phyloP scores from a whole-genome alignment of 75 land plant species.

The Pseudotsuga menziesii region DNA sequence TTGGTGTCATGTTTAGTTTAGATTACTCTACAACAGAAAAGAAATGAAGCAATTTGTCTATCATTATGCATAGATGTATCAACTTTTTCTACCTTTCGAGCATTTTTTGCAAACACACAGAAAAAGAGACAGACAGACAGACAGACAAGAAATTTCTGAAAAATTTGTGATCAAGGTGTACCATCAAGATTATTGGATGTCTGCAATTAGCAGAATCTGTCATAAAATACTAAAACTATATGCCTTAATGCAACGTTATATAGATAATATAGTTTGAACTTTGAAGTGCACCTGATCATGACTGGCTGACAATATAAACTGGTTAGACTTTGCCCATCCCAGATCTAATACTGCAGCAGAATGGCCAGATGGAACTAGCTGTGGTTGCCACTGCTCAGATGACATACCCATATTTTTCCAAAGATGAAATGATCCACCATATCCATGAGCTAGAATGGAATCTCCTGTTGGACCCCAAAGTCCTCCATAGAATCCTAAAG shows the following conservation, averaged over 20 bases:
- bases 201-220: neutral
- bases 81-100: no score
- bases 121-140: no score
- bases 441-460: constrained; percentile 92
- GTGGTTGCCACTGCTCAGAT: constrained; percentile 80
- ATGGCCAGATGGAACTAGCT: constrained; percentile 93
- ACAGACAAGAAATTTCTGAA: no score
- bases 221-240: neutral
- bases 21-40: no score
- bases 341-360: constrained; percentile 76
- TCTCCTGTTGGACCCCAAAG: constrained; percentile 81
- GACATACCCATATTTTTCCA: constrained; percentile 74
- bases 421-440: constrained; percentile 92
- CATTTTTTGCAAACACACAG: no score
- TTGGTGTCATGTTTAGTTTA: no score
- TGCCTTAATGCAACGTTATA: neutral
- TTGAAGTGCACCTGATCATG: constrained; percentile 80
- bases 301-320: constrained; percentile 85
- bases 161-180: neutral
- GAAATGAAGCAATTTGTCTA: no score
- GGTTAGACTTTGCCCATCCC: constrained; percentile 67
- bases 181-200: neutral
- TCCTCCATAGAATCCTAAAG: constrained; percentile 96
- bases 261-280: neutral
- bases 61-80: no score